Evolutionary conservation across 2,329 filamentous ascomycete genomes (phyloP).

Genomic region (Fusarium hainanense): DNA sequence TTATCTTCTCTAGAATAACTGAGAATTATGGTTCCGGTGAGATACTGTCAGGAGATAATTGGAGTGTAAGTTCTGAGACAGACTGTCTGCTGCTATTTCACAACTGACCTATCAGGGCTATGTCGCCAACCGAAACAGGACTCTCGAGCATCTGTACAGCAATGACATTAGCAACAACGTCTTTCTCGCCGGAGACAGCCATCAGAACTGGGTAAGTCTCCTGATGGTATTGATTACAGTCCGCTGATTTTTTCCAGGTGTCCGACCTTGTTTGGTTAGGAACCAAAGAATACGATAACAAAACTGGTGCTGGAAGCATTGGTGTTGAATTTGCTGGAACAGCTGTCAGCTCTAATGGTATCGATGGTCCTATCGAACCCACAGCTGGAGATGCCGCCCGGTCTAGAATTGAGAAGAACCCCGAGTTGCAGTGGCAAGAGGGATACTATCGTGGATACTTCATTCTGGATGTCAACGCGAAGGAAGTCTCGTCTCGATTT

Average conservation of each 20-base stretch:
- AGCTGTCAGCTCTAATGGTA: slow-evolving; percentile 60
- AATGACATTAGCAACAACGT: slow-evolving; percentile 79
- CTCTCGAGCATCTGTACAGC: slow-evolving; percentile 72
- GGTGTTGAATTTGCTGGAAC: slow-evolving; percentile 75
- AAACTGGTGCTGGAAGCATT: slow-evolving; percentile 65
- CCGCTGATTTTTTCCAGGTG: slow-evolving; percentile 57
- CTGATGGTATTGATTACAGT: fast-evolving
- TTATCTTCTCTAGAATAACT: slow-evolving; percentile 69
- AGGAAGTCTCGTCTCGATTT: slow-evolving; percentile 70
- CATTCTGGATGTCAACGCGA: slow-evolving; percentile 67
- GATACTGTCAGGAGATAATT: slow-evolving; percentile 42
- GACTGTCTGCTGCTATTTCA: fast-evolving
- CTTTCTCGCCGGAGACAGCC: slow-evolving; percentile 76
- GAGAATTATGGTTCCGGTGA: slow-evolving; percentile 49
- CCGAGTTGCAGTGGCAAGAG: slow-evolving; percentile 78
- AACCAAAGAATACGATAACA: slow-evolving; percentile 62
- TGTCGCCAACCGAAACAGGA: slow-evolving; percentile 76
- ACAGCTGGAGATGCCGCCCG: slow-evolving; percentile 44
- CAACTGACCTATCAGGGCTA: slow-evolving; percentile 61
- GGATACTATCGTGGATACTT: slow-evolving; percentile 80
- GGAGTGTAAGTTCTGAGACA: slow-evolving; percentile 40
- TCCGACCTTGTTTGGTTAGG: slow-evolving; percentile 69
- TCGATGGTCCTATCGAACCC: slow-evolving; percentile 58
- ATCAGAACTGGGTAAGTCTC: slow-evolving; percentile 50
- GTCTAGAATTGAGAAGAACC: slow-evolving; percentile 57